Percentiles rank a stretch among this genome's conserved stretches.
phyloP scores from a whole-genome alignment of 164 flowering plant species.

The Santalum album region DNA sequence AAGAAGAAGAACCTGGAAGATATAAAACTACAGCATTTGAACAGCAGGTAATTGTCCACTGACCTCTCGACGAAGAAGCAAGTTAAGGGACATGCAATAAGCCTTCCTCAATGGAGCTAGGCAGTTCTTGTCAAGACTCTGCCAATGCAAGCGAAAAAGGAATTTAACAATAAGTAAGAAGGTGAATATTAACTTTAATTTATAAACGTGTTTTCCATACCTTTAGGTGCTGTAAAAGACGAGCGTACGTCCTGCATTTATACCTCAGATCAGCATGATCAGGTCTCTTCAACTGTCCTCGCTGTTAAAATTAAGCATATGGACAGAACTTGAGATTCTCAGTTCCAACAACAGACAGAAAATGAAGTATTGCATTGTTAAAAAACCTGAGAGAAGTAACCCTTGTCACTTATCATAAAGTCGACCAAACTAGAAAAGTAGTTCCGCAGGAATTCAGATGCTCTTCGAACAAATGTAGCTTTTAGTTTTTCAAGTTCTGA shows the following conservation, averaged over 20 bases:
- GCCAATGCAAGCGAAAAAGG: constrained; percentile 12
- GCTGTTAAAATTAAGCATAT: constrained; percentile 33
- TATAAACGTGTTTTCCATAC: too few species aligned
- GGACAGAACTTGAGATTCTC: constrained; percentile 9
- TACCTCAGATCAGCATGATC: constrained; percentile 99
- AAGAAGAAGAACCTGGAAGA: too few species aligned
- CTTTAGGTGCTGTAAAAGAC: constrained; percentile 94
- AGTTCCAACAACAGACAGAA: not conserved
- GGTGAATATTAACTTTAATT: not conserved
- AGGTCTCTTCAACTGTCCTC: constrained; percentile 98
- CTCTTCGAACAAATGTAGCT: constrained; percentile 76
- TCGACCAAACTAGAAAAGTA: constrained; percentile 96
- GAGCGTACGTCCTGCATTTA: constrained; percentile 99
- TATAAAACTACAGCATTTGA: too few species aligned
- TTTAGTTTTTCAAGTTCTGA: constrained; percentile 85
- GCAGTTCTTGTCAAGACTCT: constrained; percentile 93
- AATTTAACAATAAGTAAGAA: constrained; percentile 2
- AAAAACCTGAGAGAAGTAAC: constrained; percentile 89
- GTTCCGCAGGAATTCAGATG: constrained; percentile 89
- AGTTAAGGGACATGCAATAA: constrained; percentile 86
- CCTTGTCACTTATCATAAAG: constrained; percentile 96
- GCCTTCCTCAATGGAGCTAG: constrained; percentile 93
- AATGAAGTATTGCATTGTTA: constrained; percentile 2
- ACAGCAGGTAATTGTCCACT: constrained; percentile 15
- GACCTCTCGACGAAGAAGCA: constrained; percentile 97